phyloP scores from a whole-genome alignment of 371 early-diverging fungal species.

The Conidiobolus incongruus region DNA sequence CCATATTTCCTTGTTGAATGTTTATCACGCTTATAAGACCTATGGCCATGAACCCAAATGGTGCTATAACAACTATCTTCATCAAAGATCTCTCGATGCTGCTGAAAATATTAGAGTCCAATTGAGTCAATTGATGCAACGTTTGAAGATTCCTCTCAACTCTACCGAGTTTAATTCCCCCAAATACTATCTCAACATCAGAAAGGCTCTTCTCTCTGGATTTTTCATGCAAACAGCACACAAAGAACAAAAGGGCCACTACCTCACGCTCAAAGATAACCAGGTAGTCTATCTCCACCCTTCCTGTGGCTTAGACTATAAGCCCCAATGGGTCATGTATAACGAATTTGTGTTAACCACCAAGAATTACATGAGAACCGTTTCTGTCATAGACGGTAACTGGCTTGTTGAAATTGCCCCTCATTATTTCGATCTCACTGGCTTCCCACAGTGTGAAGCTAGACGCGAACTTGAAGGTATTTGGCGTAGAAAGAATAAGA shows the following conservation, averaged over 20 bases:
- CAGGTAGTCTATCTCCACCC: constrained; percentile 52
- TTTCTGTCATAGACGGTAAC: constrained; percentile 52
- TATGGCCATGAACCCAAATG: constrained; percentile 44
- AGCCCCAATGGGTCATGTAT: constrained; percentile 65
- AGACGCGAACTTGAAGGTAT: not conserved
- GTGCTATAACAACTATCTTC: constrained; percentile 84
- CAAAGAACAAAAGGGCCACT: constrained; percentile 34
- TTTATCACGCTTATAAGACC: constrained; percentile 71
- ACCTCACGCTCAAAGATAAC: constrained; percentile 11
- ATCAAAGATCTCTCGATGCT: constrained; percentile 59
- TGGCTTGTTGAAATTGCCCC: constrained; percentile 75
- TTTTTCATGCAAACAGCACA: not conserved
- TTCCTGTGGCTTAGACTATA: constrained; percentile 62
- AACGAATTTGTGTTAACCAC: constrained; percentile 86
- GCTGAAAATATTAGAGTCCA: constrained; percentile 11
- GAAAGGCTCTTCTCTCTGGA: constrained; percentile 6
- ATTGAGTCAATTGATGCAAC: constrained; percentile 21
- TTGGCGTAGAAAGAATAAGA: not conserved
- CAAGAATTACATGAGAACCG: constrained; percentile 64
- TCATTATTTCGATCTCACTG: constrained; percentile 22
- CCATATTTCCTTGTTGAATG: constrained; percentile 83
- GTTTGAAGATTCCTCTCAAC: constrained; percentile 39
- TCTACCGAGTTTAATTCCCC: constrained; percentile 50
- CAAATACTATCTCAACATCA: constrained; percentile 46
- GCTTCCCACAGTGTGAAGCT: constrained; percentile 1